Percentiles rank a stretch among this genome's conserved stretches.
Conservation (phyloP, 202 grass and related monocot species). For the Hordeum pubiflorum region DNA sequence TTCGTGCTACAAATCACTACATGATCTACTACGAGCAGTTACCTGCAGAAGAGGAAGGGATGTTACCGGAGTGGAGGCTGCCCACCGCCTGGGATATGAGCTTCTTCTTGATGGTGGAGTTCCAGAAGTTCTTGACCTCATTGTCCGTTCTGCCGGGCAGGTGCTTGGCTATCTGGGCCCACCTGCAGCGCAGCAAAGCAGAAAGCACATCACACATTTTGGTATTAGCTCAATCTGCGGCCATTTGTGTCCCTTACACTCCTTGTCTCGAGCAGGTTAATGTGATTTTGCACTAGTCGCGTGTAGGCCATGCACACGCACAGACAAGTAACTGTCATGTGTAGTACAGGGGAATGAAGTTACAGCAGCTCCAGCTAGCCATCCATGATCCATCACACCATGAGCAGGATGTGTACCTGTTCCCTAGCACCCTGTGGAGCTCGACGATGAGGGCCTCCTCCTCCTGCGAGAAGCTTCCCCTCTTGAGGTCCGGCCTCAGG, state of each 20-base stretch:
- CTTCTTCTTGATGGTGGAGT: conserved; percentile 99
- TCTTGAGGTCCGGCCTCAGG: conserved; percentile 90
- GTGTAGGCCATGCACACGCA: conserved; percentile 10
- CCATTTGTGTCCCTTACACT: not conserved
- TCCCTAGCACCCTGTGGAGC: conserved; percentile 90
- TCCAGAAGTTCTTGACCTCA: conserved; percentile 99
- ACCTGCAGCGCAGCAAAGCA: conserved; percentile 39
- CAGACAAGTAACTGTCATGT: not conserved
- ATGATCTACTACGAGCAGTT: not conserved
- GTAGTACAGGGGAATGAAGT: not conserved
- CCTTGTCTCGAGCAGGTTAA: conserved; percentile 16
- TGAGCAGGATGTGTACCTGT: conserved; percentile 43
- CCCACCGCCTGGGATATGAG: conserved; percentile 71
- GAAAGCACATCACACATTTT: not conserved
- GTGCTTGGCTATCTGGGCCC: conserved; percentile 98
- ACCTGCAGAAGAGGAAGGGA: conserved; percentile 30
- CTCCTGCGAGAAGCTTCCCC: conserved; percentile 90
- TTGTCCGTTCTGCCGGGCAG: conserved; percentile 97
- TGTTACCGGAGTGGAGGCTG: conserved; percentile 37
- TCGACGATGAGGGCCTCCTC: conserved; percentile 95
- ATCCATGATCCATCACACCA: not conserved
- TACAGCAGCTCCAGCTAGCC: not conserved
- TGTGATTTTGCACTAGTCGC: conserved; percentile 4
- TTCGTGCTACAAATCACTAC: not conserved
- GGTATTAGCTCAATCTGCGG: conserved; percentile 3